phyloP scores from a whole-genome alignment of 345 rosid species.

The Rhizophora mangle region DNA sequence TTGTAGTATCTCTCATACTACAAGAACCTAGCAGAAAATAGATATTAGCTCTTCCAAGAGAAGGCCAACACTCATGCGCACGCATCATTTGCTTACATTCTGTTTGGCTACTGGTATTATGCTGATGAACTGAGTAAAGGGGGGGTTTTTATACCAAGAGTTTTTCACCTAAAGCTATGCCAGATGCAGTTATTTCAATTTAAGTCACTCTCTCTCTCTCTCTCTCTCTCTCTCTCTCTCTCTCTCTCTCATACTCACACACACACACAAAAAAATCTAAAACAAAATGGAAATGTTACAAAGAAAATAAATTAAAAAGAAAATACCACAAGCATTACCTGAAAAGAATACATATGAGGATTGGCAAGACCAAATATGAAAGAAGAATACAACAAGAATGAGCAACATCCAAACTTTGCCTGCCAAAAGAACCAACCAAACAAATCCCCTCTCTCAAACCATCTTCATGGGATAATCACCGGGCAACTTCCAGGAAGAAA shows the following conservation, averaged over 20 bases:
- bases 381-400: slow-evolving; percentile 57
- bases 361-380: slow-evolving; percentile 89
- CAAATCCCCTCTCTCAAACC: slow-evolving; percentile 62
- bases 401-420: slow-evolving; percentile 86
- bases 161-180: neutral
- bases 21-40: too few species aligned
- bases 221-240: too few species aligned
- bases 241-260: too few species aligned
- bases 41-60: too few species aligned
- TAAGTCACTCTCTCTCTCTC: too few species aligned
- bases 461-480: slow-evolving; percentile 48
- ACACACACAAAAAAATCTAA: neutral
- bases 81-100: too few species aligned
- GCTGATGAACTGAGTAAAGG: too few species aligned
- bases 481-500: slow-evolving; percentile 47
- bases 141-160: neutral
- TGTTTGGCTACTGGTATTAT: too few species aligned
- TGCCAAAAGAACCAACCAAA: slow-evolving; percentile 71
- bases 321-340: slow-evolving; percentile 34
- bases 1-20: too few species aligned
- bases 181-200: neutral
- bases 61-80: too few species aligned
- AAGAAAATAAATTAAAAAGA: neutral
- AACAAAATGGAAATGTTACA: neutral
- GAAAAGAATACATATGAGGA: slow-evolving; percentile 71